Evolutionary conservation across 1,284 basidiomycete genomes (phyloP), one percentile per base, ranked within the genome.

Genomic region (Clitocybe nebularis): DNA sequence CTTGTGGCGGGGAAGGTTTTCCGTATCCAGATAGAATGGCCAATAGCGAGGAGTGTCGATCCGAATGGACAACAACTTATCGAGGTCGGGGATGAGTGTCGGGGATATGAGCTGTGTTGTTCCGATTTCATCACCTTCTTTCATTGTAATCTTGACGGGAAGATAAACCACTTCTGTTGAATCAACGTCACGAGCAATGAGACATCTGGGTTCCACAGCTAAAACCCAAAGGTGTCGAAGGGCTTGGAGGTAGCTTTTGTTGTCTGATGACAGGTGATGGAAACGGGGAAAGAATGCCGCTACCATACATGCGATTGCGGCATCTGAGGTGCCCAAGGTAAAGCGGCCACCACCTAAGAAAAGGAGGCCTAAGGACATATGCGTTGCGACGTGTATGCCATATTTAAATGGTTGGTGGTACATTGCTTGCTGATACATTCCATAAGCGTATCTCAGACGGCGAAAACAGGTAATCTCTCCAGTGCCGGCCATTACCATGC

Each of bases 171-270:
- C 81, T 58, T 95, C 89, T 10, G 79, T 77, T 1, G 89, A 91
- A 54, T 95, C 93, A 23, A 95, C 88, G 55, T 97, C 93, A 25
- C 89, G 79, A 0, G 92, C 90, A 25, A 94, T 79, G 8, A 99
- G 72, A 59, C 94, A 94, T 34, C 96, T 72, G 2, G 96, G 94
- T 56, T 99, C 94, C 10, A 90, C 85, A 0, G 96, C 96, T 25
- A 99, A 71, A 2, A 89, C 89, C 96, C 96, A 99, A 20, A 99
- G 67, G 63, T 99, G 95, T 3, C 96, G 80, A 49, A 94, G 80
- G 0, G 93, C 92, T 61, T 98, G 96, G 3, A 97, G 74, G 57
- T 93, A 95, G 28, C 86, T 83, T 47, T 88, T 86, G 66, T 96
- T 96, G 57, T 99, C 94, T 5, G 80, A 80, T 1, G 90, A 85